Evolutionary conservation across 2,329 filamentous ascomycete genomes (phyloP).

Genomic region (Chrysoporthe deuterocubensis): DNA sequence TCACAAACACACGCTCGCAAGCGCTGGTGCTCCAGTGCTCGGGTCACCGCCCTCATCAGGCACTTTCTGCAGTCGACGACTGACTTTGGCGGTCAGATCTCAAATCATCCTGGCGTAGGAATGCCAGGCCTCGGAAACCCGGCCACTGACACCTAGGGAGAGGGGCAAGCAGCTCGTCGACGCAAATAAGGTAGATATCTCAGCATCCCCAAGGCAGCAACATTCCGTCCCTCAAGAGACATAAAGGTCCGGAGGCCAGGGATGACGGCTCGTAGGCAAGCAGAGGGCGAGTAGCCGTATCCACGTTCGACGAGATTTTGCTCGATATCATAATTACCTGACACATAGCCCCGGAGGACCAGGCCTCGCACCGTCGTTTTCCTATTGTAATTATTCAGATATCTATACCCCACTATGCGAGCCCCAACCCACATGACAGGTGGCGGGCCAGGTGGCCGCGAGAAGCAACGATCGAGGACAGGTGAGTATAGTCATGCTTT

Average conservation of each 20-base stretch:
- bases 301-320: background rate
- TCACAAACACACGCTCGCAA: too few species aligned
- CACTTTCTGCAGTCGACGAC: background rate
- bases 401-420: background rate
- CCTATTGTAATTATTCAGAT: too few species aligned
- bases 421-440: background rate
- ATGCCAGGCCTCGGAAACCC: background rate
- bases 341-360: background rate
- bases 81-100: slow-evolving; percentile 2
- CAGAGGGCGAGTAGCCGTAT: slow-evolving; percentile 2
- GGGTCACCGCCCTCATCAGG: background rate
- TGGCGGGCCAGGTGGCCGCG: background rate
- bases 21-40: too few species aligned
- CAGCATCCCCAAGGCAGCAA: background rate
- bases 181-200: background rate
- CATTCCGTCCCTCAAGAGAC: background rate
- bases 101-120: slow-evolving; percentile 11
- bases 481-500: background rate
- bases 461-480: slow-evolving; percentile 10
- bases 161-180: background rate
- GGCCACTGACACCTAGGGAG: background rate
- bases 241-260: background rate
- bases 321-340: background rate
- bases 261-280: background rate
- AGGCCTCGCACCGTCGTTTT: background rate